These are phyloP conservation scores for Backusella psychrophila DNA, from an alignment of 192 early-diverging fungal genomes.

Conservation along the genomic window DNA sequence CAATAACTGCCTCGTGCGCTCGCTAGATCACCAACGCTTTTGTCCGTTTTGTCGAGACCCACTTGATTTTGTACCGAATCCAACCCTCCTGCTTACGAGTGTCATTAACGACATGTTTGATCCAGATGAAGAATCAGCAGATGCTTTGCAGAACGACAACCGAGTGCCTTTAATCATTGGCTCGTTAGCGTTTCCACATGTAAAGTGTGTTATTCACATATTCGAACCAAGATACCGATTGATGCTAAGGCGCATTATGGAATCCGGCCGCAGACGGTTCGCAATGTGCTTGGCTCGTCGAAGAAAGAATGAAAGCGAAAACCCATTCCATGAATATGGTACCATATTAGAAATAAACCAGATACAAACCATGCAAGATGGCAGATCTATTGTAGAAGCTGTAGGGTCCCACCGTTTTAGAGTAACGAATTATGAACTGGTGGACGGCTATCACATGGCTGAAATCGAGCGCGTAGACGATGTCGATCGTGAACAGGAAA, in stretches of 20 bases:
- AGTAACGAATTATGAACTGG: conserved; percentile 29
- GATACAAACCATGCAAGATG: conserved; percentile 40
- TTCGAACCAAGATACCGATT: conserved; percentile 57
- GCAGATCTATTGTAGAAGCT: conserved; percentile 48
- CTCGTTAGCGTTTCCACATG: conserved; percentile 50
- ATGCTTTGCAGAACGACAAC: not conserved
- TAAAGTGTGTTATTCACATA: conserved; percentile 55
- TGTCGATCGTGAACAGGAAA: conserved; percentile 36
- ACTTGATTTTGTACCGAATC: not conserved
- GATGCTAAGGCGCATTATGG: conserved; percentile 50
- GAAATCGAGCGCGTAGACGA: conserved; percentile 46
- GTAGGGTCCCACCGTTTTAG: conserved; percentile 45
- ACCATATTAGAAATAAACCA: conserved; percentile 49
- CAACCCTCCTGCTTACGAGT: not conserved
- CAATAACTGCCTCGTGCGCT: conserved; percentile 51
- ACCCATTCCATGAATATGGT: conserved; percentile 41
- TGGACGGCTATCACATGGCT: conserved; percentile 48
- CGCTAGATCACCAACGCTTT: conserved; percentile 41
- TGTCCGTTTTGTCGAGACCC: conserved; percentile 21
- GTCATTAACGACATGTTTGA: not conserved
- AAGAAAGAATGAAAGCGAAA: not conserved
- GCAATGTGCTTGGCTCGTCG: not conserved
- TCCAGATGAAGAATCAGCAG: not conserved
- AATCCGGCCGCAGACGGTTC: conserved; percentile 34
- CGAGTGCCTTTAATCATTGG: conserved; percentile 53